phyloP scores from a whole-genome alignment of 225 moss, liverwort and hornwort genomes.

The Polytrichum formosum region DNA sequence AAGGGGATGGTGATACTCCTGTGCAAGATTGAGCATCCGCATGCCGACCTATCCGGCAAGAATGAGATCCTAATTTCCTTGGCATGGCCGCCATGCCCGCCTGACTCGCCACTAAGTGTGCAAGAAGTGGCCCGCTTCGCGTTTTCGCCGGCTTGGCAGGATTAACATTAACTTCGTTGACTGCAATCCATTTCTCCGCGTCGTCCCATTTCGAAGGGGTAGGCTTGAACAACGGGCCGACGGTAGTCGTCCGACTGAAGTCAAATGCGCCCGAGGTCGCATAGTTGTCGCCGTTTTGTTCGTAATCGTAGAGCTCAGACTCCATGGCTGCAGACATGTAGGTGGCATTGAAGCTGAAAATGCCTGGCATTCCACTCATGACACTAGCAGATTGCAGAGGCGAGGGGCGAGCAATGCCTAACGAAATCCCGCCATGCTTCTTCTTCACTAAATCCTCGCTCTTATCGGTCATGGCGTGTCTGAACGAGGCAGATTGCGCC shows the following conservation, averaged over 20 bases:
- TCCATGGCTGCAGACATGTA: constrained; percentile 55
- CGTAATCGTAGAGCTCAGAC: constrained; percentile 58
- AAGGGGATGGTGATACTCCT: neutral
- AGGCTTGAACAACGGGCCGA: constrained; percentile 68
- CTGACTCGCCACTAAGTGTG: constrained; percentile 52
- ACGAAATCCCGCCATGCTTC: constrained; percentile 33
- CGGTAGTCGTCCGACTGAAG: constrained; percentile 29
- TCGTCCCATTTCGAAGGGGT: constrained; percentile 98
- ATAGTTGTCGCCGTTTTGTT: constrained; percentile 43
- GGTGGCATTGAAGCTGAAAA: constrained; percentile 88
- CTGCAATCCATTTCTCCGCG: constrained; percentile 87
- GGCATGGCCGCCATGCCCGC: constrained; percentile 51
- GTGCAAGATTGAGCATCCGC: constrained; percentile 22
- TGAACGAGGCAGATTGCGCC: constrained; percentile 40
- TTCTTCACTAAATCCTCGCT: constrained; percentile 47
- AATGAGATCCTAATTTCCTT: constrained; percentile 48
- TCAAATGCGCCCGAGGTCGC: constrained; percentile 45
- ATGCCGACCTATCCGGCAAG: constrained; percentile 16
- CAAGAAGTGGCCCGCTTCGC: constrained; percentile 58
- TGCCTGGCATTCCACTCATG: constrained; percentile 52
- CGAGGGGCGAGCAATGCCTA: constrained; percentile 21
- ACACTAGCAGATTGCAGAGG: constrained; percentile 43
- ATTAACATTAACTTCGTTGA: constrained; percentile 29
- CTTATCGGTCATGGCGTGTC: constrained; percentile 58
- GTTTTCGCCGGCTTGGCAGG: constrained; percentile 39